phyloP scores from a whole-genome alignment of 2,329 filamentous ascomycete genomes.

The Fusarium gaditjirri region DNA sequence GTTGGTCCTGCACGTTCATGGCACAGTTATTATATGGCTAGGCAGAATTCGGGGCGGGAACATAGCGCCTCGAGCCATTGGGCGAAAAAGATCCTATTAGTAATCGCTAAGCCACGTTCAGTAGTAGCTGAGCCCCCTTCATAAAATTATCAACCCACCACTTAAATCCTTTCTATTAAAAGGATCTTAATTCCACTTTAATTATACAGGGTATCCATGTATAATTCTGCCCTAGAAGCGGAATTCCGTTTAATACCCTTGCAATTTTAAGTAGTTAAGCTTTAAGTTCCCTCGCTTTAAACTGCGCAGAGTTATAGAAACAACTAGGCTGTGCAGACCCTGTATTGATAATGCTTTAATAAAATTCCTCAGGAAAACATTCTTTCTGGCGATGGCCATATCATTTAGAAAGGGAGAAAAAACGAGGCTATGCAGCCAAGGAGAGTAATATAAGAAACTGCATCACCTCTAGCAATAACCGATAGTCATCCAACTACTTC shows the following conservation, averaged over 20 bases:
- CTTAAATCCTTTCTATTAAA: neutral
- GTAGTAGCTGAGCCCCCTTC: neutral
- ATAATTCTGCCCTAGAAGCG: neutral
- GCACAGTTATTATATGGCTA: too few species aligned
- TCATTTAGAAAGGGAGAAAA: neutral
- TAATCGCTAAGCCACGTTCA: neutral
- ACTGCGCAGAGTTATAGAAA: accelerated
- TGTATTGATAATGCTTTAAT: neutral
- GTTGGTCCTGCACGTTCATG: too few species aligned
- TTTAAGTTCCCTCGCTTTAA: neutral
- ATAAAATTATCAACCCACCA: neutral
- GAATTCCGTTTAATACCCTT: neutral
- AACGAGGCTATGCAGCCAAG: neutral
- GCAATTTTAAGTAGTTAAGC: neutral
- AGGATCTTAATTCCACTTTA: neutral
- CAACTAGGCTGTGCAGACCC: neutral
- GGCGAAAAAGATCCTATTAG: neutral
- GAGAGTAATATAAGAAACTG: neutral
- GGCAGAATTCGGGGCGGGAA: too few species aligned
- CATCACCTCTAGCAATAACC: neutral
- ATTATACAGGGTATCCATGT: neutral
- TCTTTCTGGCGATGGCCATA: neutral
- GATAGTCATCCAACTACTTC: neutral
- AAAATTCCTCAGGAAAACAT: accelerated
- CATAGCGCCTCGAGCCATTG: neutral